phyloP scores from a whole-genome alignment of 2,329 filamentous ascomycete genomes.

The Colletotrichum filicis region DNA sequence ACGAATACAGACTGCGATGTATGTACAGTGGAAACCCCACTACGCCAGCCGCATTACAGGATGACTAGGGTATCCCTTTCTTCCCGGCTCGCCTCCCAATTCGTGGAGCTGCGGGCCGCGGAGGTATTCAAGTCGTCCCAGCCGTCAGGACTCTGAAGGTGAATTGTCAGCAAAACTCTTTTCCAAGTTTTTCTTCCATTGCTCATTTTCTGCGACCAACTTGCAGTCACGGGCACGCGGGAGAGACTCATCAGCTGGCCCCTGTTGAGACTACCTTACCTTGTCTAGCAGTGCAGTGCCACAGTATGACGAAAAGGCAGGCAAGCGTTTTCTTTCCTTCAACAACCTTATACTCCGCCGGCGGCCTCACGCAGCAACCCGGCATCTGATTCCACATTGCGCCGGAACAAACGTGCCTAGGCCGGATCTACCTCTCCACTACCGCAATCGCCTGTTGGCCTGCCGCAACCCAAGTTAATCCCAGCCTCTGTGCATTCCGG shows the following conservation, averaged over 20 bases:
- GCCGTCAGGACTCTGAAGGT: neutral
- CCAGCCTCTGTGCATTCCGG: neutral
- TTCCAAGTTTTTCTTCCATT: neutral
- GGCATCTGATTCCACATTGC: neutral
- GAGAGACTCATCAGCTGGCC: neutral
- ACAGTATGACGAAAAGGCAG: neutral
- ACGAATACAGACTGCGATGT: too few species aligned
- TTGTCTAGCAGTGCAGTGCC: too few species aligned
- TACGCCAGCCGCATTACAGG: neutral
- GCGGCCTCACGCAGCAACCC: neutral
- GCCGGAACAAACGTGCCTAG: neutral
- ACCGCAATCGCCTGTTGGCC: neutral
- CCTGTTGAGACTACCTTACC: neutral
- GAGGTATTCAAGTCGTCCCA: slow-evolving; percentile 19
- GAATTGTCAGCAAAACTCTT: neutral
- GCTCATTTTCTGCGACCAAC: too few species aligned
- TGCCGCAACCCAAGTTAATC: neutral
- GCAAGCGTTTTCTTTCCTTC: neutral
- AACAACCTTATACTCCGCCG: neutral
- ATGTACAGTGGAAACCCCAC: too few species aligned
- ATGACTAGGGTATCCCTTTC: slow-evolving; percentile 15
- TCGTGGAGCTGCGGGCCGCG: slow-evolving; percentile 29
- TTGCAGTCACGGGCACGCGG: neutral
- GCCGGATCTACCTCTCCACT: neutral
- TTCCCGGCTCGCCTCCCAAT: slow-evolving; percentile 18